Base-by-base conservation (phyloP, 768 basidiomycete genomes). In the Russula emetica region DNA sequence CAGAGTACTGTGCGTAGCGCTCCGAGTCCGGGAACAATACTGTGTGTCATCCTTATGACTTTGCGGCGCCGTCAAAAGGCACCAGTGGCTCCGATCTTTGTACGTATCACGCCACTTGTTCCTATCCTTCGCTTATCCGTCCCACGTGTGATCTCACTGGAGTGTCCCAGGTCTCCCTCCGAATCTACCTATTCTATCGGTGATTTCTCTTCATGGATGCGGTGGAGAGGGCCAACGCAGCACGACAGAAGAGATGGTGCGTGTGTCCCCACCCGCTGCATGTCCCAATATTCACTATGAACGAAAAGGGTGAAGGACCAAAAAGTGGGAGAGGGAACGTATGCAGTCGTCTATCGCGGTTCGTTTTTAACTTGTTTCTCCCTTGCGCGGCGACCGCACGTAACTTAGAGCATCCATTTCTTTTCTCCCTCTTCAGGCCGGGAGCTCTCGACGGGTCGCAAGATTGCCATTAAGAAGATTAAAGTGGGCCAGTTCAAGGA, bases 401-500 rank as follows among this genome's bases (percentile, higher is more conserved):
- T n/a, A n/a, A n/a, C n/a, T n/a, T n/a, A n/a, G 18, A 30, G 9
- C 51, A 9, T 13, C 16, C 20, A 16, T 20, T 20, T 10, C 14
- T 14, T 11, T n/a, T 11, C 32, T 22, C 24, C 63, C 56, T 18
- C 32, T 32, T 40, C 66, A 94, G 92, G 91, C 28, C 80, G 86
- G 66, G 88, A 93, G 70, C 79, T 83, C 20, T 77, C 85, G 0
- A 91, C 90, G 2, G 85, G 85, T 34, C 79, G 86, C n/a, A 90
- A 87, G 75, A 87, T 98, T 0, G 97, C 97, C 61, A 96, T 99
- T 70, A 99, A 99, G 79, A 98, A 98, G 76, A 96, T 97, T 69
- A 96, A 96, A 71, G 88, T 95, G 16, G 94, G 94, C 5, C 90
- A 91, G 70, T 94, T 96, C 80, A 96, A 95, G 74, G 97, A 98